phyloP scores from a whole-genome alignment of 805 yeast genomes.

The Metschnikowia drakensbergensis region DNA sequence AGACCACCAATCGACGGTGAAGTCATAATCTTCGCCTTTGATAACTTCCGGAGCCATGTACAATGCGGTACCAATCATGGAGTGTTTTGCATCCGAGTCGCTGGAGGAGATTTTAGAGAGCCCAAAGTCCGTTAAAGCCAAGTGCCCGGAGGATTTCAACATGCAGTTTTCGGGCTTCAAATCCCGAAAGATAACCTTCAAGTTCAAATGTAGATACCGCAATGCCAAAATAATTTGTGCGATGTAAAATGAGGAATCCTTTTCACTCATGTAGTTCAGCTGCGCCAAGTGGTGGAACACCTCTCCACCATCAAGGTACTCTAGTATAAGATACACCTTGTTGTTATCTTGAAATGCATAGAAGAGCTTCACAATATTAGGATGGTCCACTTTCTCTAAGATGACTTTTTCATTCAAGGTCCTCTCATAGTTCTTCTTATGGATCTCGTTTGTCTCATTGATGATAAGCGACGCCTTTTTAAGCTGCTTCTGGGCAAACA shows the following conservation, averaged over 20 bases:
- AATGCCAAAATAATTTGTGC: conserved; percentile 19
- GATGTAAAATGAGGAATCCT: conserved; percentile 18
- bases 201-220: conserved; percentile 19
- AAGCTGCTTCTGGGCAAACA: conserved; percentile 84
- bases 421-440: conserved; percentile 50
- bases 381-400: conserved; percentile 62
- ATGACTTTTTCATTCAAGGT: conserved; percentile 79
- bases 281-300: conserved; percentile 61
- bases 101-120: conserved; percentile 36
- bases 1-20: conserved; percentile 90
- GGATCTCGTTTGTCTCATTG: conserved; percentile 22
- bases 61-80: conserved; percentile 74
- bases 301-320: conserved; percentile 89
- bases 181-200: conserved; percentile 42
- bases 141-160: conserved; percentile 38
- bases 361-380: conserved; percentile 74
- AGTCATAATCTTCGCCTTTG: conserved; percentile 72
- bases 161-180: conserved; percentile 45
- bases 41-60: conserved; percentile 90
- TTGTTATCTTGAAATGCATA: conserved; percentile 81
- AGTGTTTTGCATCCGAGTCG: conserved; percentile 40
- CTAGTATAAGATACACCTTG: conserved; percentile 70
- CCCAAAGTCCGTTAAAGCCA: conserved; percentile 45
- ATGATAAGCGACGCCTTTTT: conserved; percentile 78
- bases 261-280: conserved; percentile 18